These are phyloP conservation scores for Floccularia luteovirens DNA, from an alignment of 768 basidiomycete species.

Conservation along the genomic window DNA sequence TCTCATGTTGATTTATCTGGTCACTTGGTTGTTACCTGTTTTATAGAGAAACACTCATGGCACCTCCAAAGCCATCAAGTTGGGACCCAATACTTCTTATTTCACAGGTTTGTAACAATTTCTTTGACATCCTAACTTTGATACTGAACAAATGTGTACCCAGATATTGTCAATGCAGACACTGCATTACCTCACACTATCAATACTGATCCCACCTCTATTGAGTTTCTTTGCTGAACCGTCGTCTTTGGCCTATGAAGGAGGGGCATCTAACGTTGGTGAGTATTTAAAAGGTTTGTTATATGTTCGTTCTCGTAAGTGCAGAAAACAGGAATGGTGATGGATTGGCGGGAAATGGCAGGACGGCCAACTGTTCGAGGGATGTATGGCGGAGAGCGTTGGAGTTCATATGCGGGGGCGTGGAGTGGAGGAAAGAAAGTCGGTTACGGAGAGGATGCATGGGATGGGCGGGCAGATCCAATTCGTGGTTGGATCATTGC, in stretches of 20 bases:
- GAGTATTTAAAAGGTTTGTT: conserved; percentile 14
- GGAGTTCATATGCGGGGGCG: conserved; percentile 61
- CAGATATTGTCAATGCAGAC: conserved; percentile 94
- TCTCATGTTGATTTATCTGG: not conserved
- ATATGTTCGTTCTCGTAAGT: not conserved
- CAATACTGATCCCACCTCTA: conserved; percentile 74
- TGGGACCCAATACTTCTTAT: conserved; percentile 90
- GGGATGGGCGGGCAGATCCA: conserved; percentile 70
- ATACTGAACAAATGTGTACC: conserved; percentile 1
- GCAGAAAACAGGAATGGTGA: conserved; percentile 61
- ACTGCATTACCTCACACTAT: conserved; percentile 87
- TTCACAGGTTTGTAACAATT: conserved; percentile 58
- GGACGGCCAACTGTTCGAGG: conserved; percentile 71
- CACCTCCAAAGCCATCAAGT: conserved; percentile 30
- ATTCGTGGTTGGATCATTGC: conserved; percentile 89
- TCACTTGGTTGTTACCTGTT: conserved; percentile 1
- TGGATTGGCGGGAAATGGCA: conserved; percentile 98
- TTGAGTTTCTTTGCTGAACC: conserved; percentile 70
- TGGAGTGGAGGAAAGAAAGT: conserved; percentile 80
- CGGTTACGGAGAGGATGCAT: conserved; percentile 49
- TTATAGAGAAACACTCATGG: conserved; percentile 17
- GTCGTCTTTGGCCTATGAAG: conserved; percentile 63
- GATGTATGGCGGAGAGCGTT: conserved; percentile 54
- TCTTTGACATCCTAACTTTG: not conserved
- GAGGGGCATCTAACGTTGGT: conserved; percentile 77